These are phyloP conservation scores for Fraxinus angustifolia DNA, from an alignment of 305 asterid genomes.

Conservation along the genomic window DNA sequence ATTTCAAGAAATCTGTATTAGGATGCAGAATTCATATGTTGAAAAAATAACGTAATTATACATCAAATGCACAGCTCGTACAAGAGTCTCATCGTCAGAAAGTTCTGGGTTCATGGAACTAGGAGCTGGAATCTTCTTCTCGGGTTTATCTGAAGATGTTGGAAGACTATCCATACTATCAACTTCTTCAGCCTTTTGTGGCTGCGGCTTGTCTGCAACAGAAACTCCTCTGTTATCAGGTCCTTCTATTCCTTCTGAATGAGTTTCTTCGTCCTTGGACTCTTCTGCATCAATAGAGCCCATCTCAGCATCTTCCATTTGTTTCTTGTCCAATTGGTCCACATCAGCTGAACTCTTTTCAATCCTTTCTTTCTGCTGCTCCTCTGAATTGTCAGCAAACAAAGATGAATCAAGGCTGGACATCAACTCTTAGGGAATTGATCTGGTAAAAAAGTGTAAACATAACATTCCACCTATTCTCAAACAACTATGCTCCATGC, in stretches of 20 bases:
- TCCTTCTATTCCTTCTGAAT: conserved; percentile 54
- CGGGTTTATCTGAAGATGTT: conserved; percentile 27
- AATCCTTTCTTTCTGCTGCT: conserved; percentile 36
- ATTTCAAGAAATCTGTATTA: conserved; percentile 21
- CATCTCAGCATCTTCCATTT: conserved; percentile 43
- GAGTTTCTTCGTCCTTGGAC: conserved; percentile 40
- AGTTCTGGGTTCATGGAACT: conserved; percentile 44
- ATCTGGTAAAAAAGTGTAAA: not conserved
- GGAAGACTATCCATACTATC: conserved; percentile 19
- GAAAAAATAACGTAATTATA: not conserved
- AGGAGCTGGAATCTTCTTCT: conserved; percentile 31
- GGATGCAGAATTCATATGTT: conserved; percentile 7
- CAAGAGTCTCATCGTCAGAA: conserved; percentile 90
- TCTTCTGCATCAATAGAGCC: conserved; percentile 43
- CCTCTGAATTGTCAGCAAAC: conserved; percentile 39
- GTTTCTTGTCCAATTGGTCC: conserved; percentile 42
- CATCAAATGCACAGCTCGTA: conserved; percentile 26
- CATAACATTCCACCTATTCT: not conserved
- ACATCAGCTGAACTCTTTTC: conserved; percentile 33
- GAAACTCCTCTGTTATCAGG: conserved; percentile 50
- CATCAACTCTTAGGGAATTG: not conserved
- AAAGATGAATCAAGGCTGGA: conserved; percentile 17
- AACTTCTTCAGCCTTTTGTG: conserved; percentile 35
- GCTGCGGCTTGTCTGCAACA: conserved; percentile 46
- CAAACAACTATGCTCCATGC: not conserved